Evolutionary conservation across 2,329 filamentous ascomycete genomes (phyloP), one percentile per base, ranked within the genome.

Genomic region (Polytolypa hystricis): DNA sequence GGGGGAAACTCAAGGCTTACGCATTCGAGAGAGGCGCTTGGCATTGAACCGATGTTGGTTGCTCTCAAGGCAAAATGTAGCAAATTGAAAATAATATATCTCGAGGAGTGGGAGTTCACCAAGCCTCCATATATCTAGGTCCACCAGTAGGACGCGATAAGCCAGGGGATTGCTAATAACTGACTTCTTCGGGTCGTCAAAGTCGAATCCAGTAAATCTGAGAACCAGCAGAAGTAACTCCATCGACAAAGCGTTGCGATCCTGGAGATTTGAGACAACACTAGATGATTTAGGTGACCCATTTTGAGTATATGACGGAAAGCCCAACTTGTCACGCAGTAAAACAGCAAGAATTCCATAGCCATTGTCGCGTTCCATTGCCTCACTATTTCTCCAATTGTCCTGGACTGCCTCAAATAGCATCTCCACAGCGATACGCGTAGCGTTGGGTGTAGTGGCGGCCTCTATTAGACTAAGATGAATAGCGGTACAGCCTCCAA

Each of bases 321-420:
- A 54, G 15, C 58, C 63, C 33, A 94, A 67, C 56, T 94, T 95
- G 37, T 84, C 82, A 37, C 85, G 79, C 16, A 98, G 62, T 12
- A 96, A 70, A 58, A 86, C 77, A 27, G 82, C 82, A 34, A 98
- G 64, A 23, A 96, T 83, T 17, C 84, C 81, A 54, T 95, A 98
- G 0, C 89, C 93, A 47, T 93, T 91, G 41, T 93, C 86, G 50
- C 84, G 79, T 58, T 98, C 91, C 82, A 98, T 95, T 17, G 91
- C 87, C 56, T 98, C 93, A 47, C 91, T 96, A 47, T 96, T 96
- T 45, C 91, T 76, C 91, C 93, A 98, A 54, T 83, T 96, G 45
- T 83, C 81, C 46, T 83, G 81, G 33, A 95, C 82, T 42, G 84
- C 84, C 45, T 83, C 77, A 43, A 95, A 86, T 17, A 94, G 68